Base-by-base conservation (phyloP, 352 stramenopile species). In the Phytopythium delawarense region DNA sequence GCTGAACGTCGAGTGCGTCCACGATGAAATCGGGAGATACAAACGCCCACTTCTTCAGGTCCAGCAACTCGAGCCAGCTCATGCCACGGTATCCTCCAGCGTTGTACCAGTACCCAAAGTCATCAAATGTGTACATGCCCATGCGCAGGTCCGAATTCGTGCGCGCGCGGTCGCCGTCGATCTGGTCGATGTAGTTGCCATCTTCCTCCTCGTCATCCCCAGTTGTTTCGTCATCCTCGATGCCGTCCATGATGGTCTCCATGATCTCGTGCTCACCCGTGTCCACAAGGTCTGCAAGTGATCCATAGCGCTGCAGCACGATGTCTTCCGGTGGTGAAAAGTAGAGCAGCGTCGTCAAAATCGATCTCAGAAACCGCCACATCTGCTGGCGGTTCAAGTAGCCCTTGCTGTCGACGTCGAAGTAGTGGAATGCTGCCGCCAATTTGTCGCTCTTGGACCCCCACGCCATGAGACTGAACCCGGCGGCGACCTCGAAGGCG, bases 381-480 rank as follows among this genome's bases (percentile, higher is more conserved):
- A 96, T 64, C 50, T 96, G 87, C 59, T 92, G 76, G 4, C 76
- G 77, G 62, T 92, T 90, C 57, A 96, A 61, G 25, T 82, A 91
- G 0, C 80, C 84, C 32, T 92, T 92, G 65, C 81, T 85, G 39
- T 96, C 87, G 7, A 76, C 74, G 46, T 96, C 87, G 50, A 94
- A 96, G 57, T 89, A 96, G 62, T 96, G 83, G 53, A 96, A 96
- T 0, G 84, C 74, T 16, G 81, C 83, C n/a, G 73, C 70, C 8
- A 96, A 66, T 40, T 96, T 96, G 69, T 96, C 87, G 44, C 87
- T 96, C 58, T 96, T 96, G 7, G 87, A 94, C 1, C 87, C 87
- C 73, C 78, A 89, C 15, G 80, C 69, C 62, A 96, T 91, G 15
- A 96, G 61, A 50, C 80, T 92, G 42, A 94, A 94, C 0, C 83